These are phyloP conservation scores for Scheffersomyces titani DNA, from an alignment of 1,139 yeast species.

Conservation along the genomic window DNA sequence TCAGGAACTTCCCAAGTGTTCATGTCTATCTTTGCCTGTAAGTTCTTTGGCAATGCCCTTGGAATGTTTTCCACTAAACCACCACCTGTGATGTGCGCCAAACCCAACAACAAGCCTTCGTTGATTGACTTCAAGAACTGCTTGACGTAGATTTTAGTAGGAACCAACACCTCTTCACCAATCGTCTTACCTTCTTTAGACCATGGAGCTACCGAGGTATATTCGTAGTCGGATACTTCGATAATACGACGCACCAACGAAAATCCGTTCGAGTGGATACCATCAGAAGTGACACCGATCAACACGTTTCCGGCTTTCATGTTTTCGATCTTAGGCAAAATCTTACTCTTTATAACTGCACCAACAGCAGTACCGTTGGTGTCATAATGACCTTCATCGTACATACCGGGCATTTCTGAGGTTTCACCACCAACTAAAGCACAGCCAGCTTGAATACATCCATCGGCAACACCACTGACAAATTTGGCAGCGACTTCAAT, in stretches of 20 bases:
- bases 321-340: constrained; percentile 66
- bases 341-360: constrained; percentile 80
- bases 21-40: constrained; percentile 82
- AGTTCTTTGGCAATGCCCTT: constrained; percentile 79
- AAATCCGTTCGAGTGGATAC: constrained; percentile 96
- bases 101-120: constrained; percentile 71
- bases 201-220: constrained; percentile 87
- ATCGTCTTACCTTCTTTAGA: constrained; percentile 62
- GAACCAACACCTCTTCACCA: constrained; percentile 84
- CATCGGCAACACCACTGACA: constrained; percentile 94
- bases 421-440: constrained; percentile 99
- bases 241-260: constrained; percentile 94
- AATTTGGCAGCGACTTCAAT: constrained; percentile 82
- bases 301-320: constrained; percentile 82
- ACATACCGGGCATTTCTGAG: constrained; percentile 99
- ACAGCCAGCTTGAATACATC: constrained; percentile 94
- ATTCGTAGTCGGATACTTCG: constrained; percentile 64
- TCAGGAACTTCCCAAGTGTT: constrained; percentile 80
- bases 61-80: constrained; percentile 97
- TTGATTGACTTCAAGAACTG: constrained; percentile 76
- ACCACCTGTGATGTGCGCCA: constrained; percentile 98
- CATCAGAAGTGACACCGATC: constrained; percentile 86
- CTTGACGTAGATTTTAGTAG: constrained; percentile 94
- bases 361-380: constrained; percentile 99
- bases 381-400: constrained; percentile 92